Base-by-base conservation (phyloP, 345 rosid genomes). In the Gossypium bickii region DNA sequence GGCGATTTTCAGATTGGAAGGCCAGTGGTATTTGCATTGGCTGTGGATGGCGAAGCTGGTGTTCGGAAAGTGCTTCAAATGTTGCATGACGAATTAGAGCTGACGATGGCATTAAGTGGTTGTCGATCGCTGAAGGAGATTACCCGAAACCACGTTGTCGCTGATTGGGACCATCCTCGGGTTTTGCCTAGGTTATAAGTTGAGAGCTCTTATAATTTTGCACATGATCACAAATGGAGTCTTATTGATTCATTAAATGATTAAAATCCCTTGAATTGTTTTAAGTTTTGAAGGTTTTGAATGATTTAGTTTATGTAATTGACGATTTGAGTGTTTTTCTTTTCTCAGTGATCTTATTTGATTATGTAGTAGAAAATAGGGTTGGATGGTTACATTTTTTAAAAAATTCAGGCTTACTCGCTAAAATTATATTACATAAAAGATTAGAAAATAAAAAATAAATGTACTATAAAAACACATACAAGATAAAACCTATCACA, bases 101-200 rank as follows among this genome's bases (percentile, higher is more conserved):
- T 87, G 44, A 89, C 91, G 9, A 89, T 89, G 94, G 92, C 94
- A 34, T 61, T 89, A 56, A 83, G 83, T 71, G 92, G 94, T 2
- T 89, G 94, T 76, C 89, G 92, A 70, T 89, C 95, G 0, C 85
- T 94, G 17, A 86, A 81, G 79, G 98, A 92, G 87, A 92, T 94
- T 27, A 89, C 87, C 16, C 88, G 97, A 2, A 62, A 86, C 76
- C 97, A 90, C 80, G 79, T 94, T 41, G 65, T 77, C 34, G 71
- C 97, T 0, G 89, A 92, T 44, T 88, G 95, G 95, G 97, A 92
- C 71, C 27, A 4, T 74, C 97, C 95, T 66, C 82, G 72, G 25
- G 51, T 77, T 63, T 43, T 71, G 15, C 76, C 90, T 69, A 84
- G 87, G 78, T 4, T 34, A 34, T 34, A 34, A 34, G 41, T 34